Base-by-base conservation (phyloP, 192 early-diverging fungal species). In the Paraglomus brasilianum region DNA sequence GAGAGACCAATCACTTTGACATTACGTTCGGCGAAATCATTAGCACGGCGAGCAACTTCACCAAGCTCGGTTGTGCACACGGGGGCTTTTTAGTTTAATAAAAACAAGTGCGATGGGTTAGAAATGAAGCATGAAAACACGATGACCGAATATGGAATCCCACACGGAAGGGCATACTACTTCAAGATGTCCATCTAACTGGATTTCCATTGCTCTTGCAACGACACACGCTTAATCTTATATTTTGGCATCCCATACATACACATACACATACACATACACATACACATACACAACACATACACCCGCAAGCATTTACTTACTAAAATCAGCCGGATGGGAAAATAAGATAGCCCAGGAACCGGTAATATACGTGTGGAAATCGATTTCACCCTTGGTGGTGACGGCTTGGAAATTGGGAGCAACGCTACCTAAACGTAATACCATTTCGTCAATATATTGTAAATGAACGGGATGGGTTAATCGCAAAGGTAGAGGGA, bases 21-120 rank as follows among this genome's bases (percentile, higher is more conserved):
- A 72, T 82, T 78, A 76, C 97, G 91, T 65, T 76, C 78, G 13
- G 80, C 81, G 77, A 91, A 98, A 76, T 97, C 86, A 42, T 82
- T 74, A 53, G 75, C 72, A 48, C 97, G 88, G 70, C 83, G 87
- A 69, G 95, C 94, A 22, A 96, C 93, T 24, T 86, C 88, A 57
- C 95, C 97, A 66, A 98, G 90, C 81, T 98, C 97, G 13, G 95
- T 97, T 40, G 95, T 96, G 83, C 96, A 96, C 24, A 96, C 95
- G 38, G 95, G 95, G 42, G 92, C 82, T 83, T 57, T 53, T 21
- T 42, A 51, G 1, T n/a, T n/a, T n/a, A n/a, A n/a, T n/a, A n/a
- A n/a, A n/a, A 36, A 42, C n/a, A 15, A 46, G 58, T 11, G 40
- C 1, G 44, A 22, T 4, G 14, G 21, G 38, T 43, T 1, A 42